Evolutionary conservation across 2,329 filamentous ascomycete species (phyloP).

Genomic region (Ceratocystis huliohia): DNA sequence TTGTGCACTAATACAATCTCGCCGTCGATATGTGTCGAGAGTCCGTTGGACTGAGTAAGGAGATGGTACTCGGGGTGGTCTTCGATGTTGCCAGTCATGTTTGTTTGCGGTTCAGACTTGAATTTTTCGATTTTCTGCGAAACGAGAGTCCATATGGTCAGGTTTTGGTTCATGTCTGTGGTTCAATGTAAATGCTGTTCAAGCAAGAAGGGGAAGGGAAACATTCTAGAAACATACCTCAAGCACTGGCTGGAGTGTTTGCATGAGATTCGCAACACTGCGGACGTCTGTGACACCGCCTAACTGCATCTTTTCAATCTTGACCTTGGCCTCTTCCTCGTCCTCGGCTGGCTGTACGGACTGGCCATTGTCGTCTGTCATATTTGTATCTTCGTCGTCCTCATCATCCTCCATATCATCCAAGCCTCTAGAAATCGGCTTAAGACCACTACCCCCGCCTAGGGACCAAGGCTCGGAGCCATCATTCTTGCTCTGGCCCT

Average conservation of each 20-base stretch:
- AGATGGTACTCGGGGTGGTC: slow-evolving; percentile 87
- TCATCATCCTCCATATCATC: slow-evolving; percentile 47
- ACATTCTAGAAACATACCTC: slow-evolving; percentile 49
- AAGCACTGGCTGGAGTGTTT: slow-evolving; percentile 65
- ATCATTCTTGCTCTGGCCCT: slow-evolving; percentile 33
- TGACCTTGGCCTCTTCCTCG: slow-evolving; percentile 60
- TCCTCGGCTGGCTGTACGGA: slow-evolving; percentile 43
- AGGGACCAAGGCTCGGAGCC: slow-evolving; percentile 2
- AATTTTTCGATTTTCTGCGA: slow-evolving; percentile 69
- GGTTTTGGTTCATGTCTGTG: slow-evolving; percentile 53
- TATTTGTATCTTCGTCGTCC: slow-evolving; percentile 48
- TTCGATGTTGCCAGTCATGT: slow-evolving; percentile 68
- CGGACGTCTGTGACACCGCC: slow-evolving; percentile 63
- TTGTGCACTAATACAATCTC: slow-evolving; percentile 92
- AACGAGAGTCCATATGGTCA: slow-evolving; percentile 30
- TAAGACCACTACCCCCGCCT: slow-evolving; percentile 7
- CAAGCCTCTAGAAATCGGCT: slow-evolving; percentile 30
- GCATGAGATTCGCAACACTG: slow-evolving; percentile 68
- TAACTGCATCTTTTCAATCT: slow-evolving; percentile 68
- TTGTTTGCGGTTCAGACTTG: slow-evolving; percentile 53
- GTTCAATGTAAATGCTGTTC: slow-evolving; percentile 49
- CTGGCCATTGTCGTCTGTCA: slow-evolving; percentile 34
- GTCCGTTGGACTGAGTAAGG: slow-evolving; percentile 73
- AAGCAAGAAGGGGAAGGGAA: slow-evolving; percentile 10
- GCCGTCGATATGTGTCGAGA: slow-evolving; percentile 85